Conservation (phyloP, 2,329 filamentous ascomycete species). For the Bipolaris gigantea region DNA sequence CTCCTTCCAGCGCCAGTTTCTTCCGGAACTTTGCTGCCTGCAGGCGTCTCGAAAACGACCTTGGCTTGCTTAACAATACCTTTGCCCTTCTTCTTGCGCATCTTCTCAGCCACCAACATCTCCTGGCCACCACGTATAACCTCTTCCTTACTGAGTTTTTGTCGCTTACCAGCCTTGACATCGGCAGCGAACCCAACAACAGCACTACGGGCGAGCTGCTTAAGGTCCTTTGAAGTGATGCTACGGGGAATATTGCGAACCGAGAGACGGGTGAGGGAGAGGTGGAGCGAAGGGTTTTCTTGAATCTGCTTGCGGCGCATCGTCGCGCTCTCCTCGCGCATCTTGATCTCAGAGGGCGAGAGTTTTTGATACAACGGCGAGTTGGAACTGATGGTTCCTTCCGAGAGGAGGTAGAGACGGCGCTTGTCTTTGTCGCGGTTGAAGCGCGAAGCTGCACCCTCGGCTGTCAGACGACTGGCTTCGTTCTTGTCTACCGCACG, state of each 20-base stretch:
- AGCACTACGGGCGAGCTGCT: conserved; percentile 86
- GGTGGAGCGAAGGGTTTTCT: conserved; percentile 82
- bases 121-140: conserved; percentile 75
- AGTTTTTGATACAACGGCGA: conserved; percentile 77
- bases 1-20: conserved; percentile 76
- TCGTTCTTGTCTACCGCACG: conserved; percentile 83
- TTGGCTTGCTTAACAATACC: conserved; percentile 91
- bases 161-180: conserved; percentile 74
- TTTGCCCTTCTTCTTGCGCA: conserved; percentile 79
- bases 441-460: conserved; percentile 64
- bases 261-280: conserved; percentile 87
- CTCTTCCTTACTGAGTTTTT: conserved; percentile 88
- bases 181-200: conserved; percentile 92
- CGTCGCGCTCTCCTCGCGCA: conserved; percentile 82
- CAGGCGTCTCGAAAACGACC: conserved; percentile 85
- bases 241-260: conserved; percentile 87
- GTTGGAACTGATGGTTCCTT: conserved; percentile 79
- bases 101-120: conserved; percentile 77
- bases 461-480: conserved; percentile 73
- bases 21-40: conserved; percentile 82
- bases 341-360: conserved; percentile 76
- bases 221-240: conserved; percentile 83
- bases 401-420: conserved; percentile 80
- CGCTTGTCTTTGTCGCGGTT: conserved; percentile 84
- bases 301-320: conserved; percentile 91